phyloP scores from a whole-genome alignment of 1,284 basidiomycete genomes.

The Heterobasidion occidentale region DNA sequence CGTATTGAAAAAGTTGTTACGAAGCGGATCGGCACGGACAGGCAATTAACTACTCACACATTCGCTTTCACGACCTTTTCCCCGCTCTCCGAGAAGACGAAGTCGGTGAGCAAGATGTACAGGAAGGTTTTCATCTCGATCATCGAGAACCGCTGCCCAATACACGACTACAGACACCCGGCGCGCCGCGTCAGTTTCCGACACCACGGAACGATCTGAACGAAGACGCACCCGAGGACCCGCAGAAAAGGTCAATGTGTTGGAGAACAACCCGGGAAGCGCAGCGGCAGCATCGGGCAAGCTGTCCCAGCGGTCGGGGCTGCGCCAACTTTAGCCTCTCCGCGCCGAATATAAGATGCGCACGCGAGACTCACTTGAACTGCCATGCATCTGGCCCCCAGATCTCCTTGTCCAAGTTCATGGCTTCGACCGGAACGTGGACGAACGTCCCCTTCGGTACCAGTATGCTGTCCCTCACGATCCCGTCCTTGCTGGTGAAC shows the following conservation, averaged over 20 bases:
- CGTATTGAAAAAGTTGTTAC: conserved; percentile 6
- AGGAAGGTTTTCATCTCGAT: conserved; percentile 76
- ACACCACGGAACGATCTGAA: not conserved
- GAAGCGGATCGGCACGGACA: not conserved
- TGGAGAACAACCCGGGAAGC: conserved; percentile 63
- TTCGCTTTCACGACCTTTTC: conserved; percentile 59
- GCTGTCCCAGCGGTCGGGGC: conserved; percentile 73
- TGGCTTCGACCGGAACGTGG: conserved; percentile 69
- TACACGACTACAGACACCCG: conserved; percentile 50
- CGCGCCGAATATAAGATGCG: not conserved
- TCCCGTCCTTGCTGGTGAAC: conserved; percentile 30
- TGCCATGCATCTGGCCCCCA: conserved; percentile 75
- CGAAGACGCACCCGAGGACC: conserved; percentile 58
- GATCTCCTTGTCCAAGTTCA: conserved; percentile 64
- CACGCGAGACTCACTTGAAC: conserved; percentile 48
- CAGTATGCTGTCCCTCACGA: conserved; percentile 24
- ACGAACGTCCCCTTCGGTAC: conserved; percentile 64
- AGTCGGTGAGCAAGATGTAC: conserved; percentile 60
- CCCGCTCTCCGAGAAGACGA: conserved; percentile 48
- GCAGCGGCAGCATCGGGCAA: conserved; percentile 53
- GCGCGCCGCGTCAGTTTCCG: not conserved
- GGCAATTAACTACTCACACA: conserved; percentile 40
- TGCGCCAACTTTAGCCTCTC: conserved; percentile 17
- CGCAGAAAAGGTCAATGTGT: conserved; percentile 68
- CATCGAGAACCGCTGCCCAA: conserved; percentile 70